A percentile compares a stretch with the other conserved stretches of the same genome.
Conservation (phyloP, 805 yeast genomes). For the Candida boleticola region DNA sequence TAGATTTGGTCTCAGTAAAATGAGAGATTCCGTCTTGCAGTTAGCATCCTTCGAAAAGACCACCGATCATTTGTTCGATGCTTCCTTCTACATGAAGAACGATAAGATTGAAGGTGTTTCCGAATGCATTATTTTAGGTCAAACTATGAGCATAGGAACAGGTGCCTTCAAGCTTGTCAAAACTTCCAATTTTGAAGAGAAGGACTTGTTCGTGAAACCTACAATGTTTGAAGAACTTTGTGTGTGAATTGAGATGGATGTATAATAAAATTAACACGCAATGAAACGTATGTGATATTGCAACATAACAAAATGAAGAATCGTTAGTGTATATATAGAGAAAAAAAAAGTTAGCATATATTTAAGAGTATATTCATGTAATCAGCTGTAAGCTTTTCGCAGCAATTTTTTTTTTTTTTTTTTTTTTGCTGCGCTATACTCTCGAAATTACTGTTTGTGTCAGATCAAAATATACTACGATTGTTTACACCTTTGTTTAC, state of each 20-base stretch:
- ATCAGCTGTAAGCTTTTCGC: no score
- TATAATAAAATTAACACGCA: not conserved
- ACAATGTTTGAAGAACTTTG: conserved; percentile 49
- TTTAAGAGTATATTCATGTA: no score
- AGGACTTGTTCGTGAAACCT: conserved; percentile 41
- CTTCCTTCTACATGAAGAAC: conserved; percentile 95
- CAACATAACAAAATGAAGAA: no score
- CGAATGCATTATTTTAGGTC: conserved; percentile 96
- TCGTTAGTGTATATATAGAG: conserved; percentile 9
- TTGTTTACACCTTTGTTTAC: not conserved
- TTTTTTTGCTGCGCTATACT: not conserved
- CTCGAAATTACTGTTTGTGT: no score
- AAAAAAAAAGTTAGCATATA: not conserved
- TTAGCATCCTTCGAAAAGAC: conserved; percentile 97
- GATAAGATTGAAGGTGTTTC: conserved; percentile 97
- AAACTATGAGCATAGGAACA: conserved; percentile 96
- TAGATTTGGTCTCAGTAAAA: conserved; percentile 94
- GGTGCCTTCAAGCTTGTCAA: conserved; percentile 89
- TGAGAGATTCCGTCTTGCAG: conserved; percentile 97
- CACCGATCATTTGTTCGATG: conserved; percentile 96
- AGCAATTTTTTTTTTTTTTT: no score
- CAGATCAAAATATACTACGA: not conserved
- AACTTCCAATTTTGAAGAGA: conserved; percentile 44
- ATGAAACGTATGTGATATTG: no score
- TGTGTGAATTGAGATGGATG: conserved; percentile 3